phyloP scores from a whole-genome alignment of 1,139 yeast species.

The Lodderomyces margitis region DNA sequence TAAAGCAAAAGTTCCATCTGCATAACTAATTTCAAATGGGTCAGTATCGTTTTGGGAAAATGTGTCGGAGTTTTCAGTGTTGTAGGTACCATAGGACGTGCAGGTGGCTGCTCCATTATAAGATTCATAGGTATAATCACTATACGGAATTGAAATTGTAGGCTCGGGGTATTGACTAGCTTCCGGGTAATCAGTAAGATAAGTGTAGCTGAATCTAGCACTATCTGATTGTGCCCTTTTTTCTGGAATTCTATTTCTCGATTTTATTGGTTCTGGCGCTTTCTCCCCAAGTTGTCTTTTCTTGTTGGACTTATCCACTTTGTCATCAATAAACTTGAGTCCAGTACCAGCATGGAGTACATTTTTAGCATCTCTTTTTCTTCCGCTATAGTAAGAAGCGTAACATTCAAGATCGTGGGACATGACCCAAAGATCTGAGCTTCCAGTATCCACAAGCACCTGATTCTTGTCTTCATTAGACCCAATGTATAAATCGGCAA shows the following conservation, averaged over 20 bases:
- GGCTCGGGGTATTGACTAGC: neutral
- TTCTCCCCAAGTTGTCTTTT: too few species aligned
- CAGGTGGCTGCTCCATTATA: conserved; percentile 21
- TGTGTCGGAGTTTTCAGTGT: conserved; percentile 31
- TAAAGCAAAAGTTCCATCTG: conserved; percentile 57
- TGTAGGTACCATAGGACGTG: conserved; percentile 40
- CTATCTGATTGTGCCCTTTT: neutral
- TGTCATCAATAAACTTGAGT: conserved; percentile 4
- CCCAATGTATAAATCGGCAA: conserved; percentile 40
- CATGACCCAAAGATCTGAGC: conserved; percentile 42
- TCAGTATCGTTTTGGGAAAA: conserved; percentile 35
- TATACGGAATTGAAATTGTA: neutral
- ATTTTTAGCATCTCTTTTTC: conserved; percentile 2
- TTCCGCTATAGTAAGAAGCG: conserved; percentile 3
- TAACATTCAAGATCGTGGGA: conserved; percentile 29
- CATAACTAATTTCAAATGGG: conserved; percentile 52
- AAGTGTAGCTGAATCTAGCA: neutral
- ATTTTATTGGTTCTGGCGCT: neutral
- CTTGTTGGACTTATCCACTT: too few species aligned
- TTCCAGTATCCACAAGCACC: conserved; percentile 23
- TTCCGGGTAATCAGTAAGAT: neutral
- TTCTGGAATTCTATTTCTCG: neutral
- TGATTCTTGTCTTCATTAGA: conserved; percentile 26
- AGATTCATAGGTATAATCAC: neutral
- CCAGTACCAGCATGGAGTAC: conserved; percentile 4